Conservation (phyloP, 768 basidiomycete species). For the Mycena venus region DNA sequence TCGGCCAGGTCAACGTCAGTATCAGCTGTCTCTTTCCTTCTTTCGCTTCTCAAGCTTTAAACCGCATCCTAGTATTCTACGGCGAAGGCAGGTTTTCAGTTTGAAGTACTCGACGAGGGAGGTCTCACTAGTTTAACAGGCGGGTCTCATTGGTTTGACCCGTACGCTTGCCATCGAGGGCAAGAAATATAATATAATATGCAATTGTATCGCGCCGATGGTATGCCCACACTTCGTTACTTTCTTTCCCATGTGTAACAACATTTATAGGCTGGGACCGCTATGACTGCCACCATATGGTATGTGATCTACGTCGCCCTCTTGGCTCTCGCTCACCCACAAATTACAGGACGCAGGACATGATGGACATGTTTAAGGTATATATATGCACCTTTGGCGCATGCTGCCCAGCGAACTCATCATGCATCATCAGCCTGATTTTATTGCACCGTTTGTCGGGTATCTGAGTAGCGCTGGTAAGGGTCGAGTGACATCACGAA, state of each 20-base stretch:
- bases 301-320: background rate
- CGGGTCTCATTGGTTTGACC: conserved; percentile 92
- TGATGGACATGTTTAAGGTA: conserved; percentile 92
- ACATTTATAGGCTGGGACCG: background rate
- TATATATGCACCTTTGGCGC: background rate
- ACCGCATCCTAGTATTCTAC: conserved; percentile 76
- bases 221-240: conserved; percentile 42
- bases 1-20: conserved; percentile 90
- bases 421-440: conserved; percentile 72
- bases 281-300: background rate
- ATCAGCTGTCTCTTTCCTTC: background rate
- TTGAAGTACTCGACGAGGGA: no score
- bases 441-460: conserved; percentile 92
- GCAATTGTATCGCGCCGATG: conserved; percentile 90
- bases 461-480: conserved; percentile 84
- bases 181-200: conserved; percentile 89
- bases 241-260: no score
- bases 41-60: conserved; percentile 23
- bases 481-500: background rate
- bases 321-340: background rate
- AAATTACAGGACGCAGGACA: conserved; percentile 76
- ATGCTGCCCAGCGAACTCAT: background rate
- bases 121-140: no score
- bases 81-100: no score
- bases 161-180: conserved; percentile 93